These are phyloP conservation scores for Silybum marianum DNA, from an alignment of 129 eudicot species.

Conservation along the genomic window DNA sequence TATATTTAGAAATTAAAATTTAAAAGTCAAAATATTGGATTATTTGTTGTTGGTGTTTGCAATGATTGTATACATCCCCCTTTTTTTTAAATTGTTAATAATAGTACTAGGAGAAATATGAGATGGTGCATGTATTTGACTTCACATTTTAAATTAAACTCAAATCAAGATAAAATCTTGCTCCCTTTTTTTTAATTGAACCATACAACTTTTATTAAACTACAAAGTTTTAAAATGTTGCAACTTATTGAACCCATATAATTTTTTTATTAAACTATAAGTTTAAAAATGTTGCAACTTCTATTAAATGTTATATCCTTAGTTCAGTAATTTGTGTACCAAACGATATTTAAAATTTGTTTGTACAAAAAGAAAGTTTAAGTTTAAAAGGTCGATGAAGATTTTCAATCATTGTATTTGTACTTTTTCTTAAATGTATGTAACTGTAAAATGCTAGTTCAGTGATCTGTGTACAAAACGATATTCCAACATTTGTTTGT, in stretches of 20 bases:
- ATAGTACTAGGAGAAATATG: slow-evolving; percentile 35
- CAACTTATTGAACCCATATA: background rate
- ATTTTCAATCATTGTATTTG: background rate
- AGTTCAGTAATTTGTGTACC: no score
- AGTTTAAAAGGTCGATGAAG: no score
- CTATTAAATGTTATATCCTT: background rate
- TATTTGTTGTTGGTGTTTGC: slow-evolving; percentile 19
- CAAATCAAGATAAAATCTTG: slow-evolving; percentile 37
- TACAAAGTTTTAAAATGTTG: background rate
- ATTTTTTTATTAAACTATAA: background rate
- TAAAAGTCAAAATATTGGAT: slow-evolving; percentile 17
- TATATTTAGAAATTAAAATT: background rate
- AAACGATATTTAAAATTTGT: background rate
- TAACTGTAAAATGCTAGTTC: background rate
- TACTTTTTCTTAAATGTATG: background rate
- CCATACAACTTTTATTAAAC: background rate
- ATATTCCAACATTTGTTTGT: no score
- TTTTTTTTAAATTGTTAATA: slow-evolving; percentile 12
- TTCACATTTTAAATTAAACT: slow-evolving; percentile 20
- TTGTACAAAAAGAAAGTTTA: no score
- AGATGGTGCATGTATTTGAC: slow-evolving; percentile 47
- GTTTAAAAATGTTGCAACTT: background rate
- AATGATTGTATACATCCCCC: slow-evolving; percentile 32
- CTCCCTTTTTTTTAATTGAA: background rate
- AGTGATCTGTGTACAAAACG: no score